Base-by-base conservation (phyloP, 352 stramenopile genomes). In the Globisporangium splendens region DNA sequence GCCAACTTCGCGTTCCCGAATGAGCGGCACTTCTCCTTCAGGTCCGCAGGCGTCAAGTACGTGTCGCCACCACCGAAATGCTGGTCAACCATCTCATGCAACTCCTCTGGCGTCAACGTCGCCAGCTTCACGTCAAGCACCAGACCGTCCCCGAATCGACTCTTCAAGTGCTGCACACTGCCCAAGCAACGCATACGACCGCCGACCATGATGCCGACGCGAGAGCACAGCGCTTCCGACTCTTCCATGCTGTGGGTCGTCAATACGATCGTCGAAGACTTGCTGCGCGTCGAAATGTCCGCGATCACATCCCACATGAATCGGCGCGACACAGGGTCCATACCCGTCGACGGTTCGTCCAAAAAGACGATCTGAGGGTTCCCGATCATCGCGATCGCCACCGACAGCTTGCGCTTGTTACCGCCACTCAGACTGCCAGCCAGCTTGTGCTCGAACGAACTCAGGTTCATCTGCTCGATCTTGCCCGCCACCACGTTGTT, bases 271-370 rank as follows among this genome's bases (percentile, higher is more conserved):
- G 49, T 55, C 10, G 49, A 41, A 12, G 28, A 42, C 24, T 55
- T 55, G 49, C 28, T 46, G 35, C 49, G 49, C 24, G 24, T 31
- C 24, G 24, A 31, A 31, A 31, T 31, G 24, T 31, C 65, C 3
- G 82, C 70, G 56, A 98, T 97, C 8, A 98, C 89, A 48, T 98
- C 86, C 94, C 94, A 98, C 79, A 98, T 93, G 56, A 90, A 86
- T 46, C 94, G 84, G n/a, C 94, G 79, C 95, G n/a, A n/a, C n/a
- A n/a, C n/a, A n/a, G n/a, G n/a, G n/a, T n/a, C n/a, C n/a, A n/a
- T n/a, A n/a, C n/a, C 95, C 6, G 96, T 97, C 24, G 82, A 96
- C 58, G 91, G 95, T 67, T 99, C 97, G 61, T 99, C 97, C 15
- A 99, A 64, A 52, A 99, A 95, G 20, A 98, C 73, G 52, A 99